Evolutionary conservation across 805 yeast genomes (phyloP).

Genomic region (Candida hungchunana): DNA sequence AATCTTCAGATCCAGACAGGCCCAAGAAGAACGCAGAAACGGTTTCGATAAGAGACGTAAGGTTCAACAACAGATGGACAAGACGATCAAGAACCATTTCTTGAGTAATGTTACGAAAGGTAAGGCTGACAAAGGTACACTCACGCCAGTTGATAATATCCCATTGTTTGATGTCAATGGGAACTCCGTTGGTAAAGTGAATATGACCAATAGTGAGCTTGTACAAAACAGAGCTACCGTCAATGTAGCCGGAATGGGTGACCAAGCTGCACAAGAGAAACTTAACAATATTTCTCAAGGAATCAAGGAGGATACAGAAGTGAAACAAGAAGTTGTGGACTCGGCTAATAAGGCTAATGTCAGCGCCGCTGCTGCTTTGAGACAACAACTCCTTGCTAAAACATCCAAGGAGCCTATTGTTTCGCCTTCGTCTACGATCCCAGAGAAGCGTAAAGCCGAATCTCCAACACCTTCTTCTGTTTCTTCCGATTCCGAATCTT

Average conservation of each 20-base stretch:
- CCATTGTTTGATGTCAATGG: conserved; percentile 79
- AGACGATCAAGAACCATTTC: conserved; percentile 39
- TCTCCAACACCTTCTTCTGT: conserved; percentile 8
- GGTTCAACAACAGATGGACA: conserved; percentile 42
- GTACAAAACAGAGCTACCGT: conserved; percentile 59
- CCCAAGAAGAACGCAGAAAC: conserved; percentile 63
- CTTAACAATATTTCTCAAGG: conserved; percentile 23
- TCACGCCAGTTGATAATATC: conserved; percentile 62
- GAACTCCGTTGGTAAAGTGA: conserved; percentile 61
- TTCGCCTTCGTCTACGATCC: conserved; percentile 10
- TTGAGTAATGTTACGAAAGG: conserved; percentile 60
- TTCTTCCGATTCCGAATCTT: conserved; percentile 19
- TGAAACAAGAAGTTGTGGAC: conserved; percentile 21
- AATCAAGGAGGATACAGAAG: conserved; percentile 3
- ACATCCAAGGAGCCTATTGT: conserved; percentile 15
- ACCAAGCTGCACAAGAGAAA: conserved; percentile 25
- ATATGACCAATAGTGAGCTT: conserved; percentile 65
- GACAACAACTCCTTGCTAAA: conserved; percentile 30
- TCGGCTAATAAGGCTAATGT: conserved; percentile 35
- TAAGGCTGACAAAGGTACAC: conserved; percentile 66
- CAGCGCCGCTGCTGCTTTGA: conserved; percentile 44
- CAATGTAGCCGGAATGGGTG: conserved; percentile 33
- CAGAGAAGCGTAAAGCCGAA: conserved; percentile 22
- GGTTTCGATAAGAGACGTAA: conserved; percentile 60
- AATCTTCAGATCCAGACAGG: conserved; percentile 67